A percentile compares a stretch with the other conserved stretches of the same genome.
Conservation (phyloP, 1,284 basidiomycete genomes). For the Ceratobasidium sp. region DNA sequence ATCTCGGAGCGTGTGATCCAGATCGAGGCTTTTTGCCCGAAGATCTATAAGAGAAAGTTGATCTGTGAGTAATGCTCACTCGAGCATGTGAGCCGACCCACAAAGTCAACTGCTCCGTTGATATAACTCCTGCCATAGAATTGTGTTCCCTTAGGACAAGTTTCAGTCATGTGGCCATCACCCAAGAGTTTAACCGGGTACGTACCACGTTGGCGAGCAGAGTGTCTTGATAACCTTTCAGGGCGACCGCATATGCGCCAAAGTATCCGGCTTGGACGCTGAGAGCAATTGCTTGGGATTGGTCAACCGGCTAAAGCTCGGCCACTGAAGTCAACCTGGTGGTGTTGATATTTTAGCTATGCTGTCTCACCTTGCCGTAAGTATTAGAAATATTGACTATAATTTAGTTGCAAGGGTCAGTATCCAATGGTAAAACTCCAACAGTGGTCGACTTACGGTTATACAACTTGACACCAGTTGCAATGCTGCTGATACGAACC, state of each 20-base stretch:
- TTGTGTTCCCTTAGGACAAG: slow-evolving; percentile 46
- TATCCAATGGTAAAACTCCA: not conserved
- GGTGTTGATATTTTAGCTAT: not conserved
- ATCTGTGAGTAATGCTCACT: not conserved
- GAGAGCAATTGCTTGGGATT: slow-evolving; percentile 50
- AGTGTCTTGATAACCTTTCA: slow-evolving; percentile 44
- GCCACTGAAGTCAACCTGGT: not conserved
- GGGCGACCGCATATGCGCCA: slow-evolving; percentile 41
- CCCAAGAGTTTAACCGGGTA: not conserved
- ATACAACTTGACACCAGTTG: slow-evolving; percentile 47
- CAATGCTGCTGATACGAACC: slow-evolving; percentile 44
- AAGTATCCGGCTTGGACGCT: slow-evolving; percentile 47
- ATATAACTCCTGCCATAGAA: slow-evolving; percentile 48
- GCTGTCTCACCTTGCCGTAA: slow-evolving; percentile 43
- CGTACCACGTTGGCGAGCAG: slow-evolving; percentile 42
- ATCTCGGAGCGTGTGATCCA: slow-evolving; percentile 47
- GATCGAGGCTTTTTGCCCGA: slow-evolving; percentile 47
- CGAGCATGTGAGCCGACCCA: not conserved
- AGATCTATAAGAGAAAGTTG: slow-evolving; percentile 34
- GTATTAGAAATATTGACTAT: slow-evolving; percentile 49
- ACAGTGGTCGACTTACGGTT: slow-evolving; percentile 11
- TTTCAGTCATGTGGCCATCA: not conserved
- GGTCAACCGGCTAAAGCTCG: slow-evolving; percentile 35
- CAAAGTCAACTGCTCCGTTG: slow-evolving; percentile 49
- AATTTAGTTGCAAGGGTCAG: not conserved